Conservation (phyloP, 2,329 filamentous ascomycete genomes). For the Cladosporium oxysporum region DNA sequence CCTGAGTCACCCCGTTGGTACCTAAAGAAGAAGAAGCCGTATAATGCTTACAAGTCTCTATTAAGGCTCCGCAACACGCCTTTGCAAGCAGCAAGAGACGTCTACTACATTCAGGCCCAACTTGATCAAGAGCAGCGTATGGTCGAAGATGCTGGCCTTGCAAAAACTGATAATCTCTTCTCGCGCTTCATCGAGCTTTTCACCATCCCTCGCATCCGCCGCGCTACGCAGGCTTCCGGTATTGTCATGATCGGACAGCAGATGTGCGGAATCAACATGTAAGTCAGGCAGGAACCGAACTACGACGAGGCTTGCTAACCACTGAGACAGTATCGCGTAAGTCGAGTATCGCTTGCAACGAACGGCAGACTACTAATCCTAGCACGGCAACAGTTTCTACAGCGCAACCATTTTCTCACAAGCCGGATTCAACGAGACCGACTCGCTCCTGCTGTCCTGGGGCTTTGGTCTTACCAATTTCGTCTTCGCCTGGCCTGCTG, state of each 20-base stretch:
- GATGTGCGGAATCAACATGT: constrained; percentile 53
- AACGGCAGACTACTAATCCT: neutral
- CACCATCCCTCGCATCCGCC: constrained; percentile 67
- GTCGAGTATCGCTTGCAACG: neutral
- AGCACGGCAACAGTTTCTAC: constrained; percentile 31
- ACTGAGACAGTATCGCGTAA: neutral
- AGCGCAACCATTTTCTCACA: constrained; percentile 32
- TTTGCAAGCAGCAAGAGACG: constrained; percentile 45
- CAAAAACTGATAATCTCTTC: constrained; percentile 40
- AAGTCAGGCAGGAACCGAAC: neutral
- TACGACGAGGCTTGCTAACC: neutral
- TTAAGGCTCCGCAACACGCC: constrained; percentile 42
- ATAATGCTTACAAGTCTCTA: constrained; percentile 43
- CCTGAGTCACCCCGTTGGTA: constrained; percentile 40
- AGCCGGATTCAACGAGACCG: constrained; percentile 42
- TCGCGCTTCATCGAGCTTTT: constrained; percentile 59
- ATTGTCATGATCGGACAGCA: constrained; percentile 74
- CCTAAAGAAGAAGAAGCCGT: constrained; percentile 44
- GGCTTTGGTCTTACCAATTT: constrained; percentile 62
- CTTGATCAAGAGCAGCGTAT: constrained; percentile 31
- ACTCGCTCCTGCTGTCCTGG: constrained; percentile 55
- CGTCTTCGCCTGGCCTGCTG: constrained; percentile 55
- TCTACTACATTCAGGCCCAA: constrained; percentile 45
- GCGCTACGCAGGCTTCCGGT: constrained; percentile 74
- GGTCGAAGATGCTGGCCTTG: constrained; percentile 38